Evolutionary conservation across 148 eudicot genomes (phyloP), one percentile per base, ranked within the genome.

Genomic region (Tetragonia tetragonoides): DNA sequence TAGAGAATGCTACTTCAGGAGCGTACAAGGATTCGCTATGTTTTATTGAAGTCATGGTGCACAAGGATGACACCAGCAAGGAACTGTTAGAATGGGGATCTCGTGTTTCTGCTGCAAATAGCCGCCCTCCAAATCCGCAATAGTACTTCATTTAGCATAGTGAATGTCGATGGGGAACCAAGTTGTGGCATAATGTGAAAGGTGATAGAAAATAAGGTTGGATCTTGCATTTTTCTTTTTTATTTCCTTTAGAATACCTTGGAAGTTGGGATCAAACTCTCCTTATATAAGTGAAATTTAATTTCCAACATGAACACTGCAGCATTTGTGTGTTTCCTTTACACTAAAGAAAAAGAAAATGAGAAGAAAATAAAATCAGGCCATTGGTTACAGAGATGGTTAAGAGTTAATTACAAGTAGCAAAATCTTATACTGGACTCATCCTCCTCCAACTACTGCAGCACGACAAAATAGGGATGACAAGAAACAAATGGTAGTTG

Each of bases 61-160:
- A 92, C 85, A 92, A 87, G 71, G 94, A 92, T 21, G 93, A 92
- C 70, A 92, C 94, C 16, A 91, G 93, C 82, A 91, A 86, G 84
- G 95, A 91, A 76, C 81, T 91, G 66, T 87, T 91, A 59, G 91
- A 92, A 76, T 92, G 97, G 94, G 94, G 97, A 6, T 92, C 94
- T 38, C 93, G 97, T 34, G 94, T 90, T 77, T 72, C 86, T 76
- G 85, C 91, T 78, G 97, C 97, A 21, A 92, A 92, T 76, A 82
- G 93, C 60, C 88, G 91, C 34, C 85, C 93, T 78, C 97, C 94
- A 6, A 92, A 92, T 72, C 94, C 93, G 10, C 97, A 92, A 72
- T 90, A 86, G 53, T 7, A 38, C 23, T 62, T 49, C 34, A 14
- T 46, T 60, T 28, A 28, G 1, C 34, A 0, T 0, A 28, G 34